Conservation (phyloP, 148 eudicot genomes). For the Heliamphora exappendiculata region DNA sequence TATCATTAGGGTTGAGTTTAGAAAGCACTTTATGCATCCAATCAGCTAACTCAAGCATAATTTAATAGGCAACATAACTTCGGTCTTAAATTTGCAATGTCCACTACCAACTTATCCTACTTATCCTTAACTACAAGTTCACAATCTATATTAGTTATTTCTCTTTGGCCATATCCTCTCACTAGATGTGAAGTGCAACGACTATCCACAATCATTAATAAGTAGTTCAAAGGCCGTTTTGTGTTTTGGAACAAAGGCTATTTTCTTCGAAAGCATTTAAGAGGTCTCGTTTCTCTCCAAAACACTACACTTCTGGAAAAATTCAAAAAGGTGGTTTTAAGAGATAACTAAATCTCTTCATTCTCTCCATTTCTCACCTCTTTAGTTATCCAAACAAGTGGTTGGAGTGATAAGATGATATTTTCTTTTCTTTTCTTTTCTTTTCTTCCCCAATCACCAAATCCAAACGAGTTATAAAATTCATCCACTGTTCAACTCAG, state of each 20-base stretch:
- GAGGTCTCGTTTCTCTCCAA: too few relatives aligned
- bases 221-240: background rate
- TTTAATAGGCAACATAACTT: background rate
- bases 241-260: background rate
- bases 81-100: background rate
- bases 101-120: background rate
- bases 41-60: background rate
- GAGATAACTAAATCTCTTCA: too few relatives aligned
- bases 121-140: background rate
- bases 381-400: too few relatives aligned
- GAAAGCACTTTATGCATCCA: background rate
- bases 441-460: too few relatives aligned
- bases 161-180: background rate
- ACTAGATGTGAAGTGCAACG: background rate
- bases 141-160: background rate
- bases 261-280: background rate
- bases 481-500: background rate
- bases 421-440: too few relatives aligned
- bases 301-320: too few relatives aligned
- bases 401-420: too few relatives aligned
- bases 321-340: too few relatives aligned
- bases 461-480: too few relatives aligned
- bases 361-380: too few relatives aligned
- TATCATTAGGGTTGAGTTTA: background rate
- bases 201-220: background rate